A percentile compares a stretch with the other conserved stretches of the same genome.
These are phyloP conservation scores for Lecanicillium sp. DNA, from an alignment of 2,329 filamentous ascomycete genomes.

Conservation along the genomic window DNA sequence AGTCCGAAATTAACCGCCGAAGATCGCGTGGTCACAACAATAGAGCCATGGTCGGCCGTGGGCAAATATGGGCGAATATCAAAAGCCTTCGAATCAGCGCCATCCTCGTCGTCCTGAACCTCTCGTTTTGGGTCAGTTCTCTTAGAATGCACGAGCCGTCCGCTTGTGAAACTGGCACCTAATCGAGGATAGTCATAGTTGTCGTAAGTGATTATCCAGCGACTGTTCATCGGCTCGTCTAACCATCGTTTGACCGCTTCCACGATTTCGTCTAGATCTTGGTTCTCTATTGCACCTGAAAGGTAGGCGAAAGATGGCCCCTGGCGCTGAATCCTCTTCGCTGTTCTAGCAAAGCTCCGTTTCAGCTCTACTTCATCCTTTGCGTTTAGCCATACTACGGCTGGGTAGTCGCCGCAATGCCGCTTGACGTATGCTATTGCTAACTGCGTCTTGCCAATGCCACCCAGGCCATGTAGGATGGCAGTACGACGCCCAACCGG, in stretches of 20 bases:
- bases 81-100: slow-evolving; percentile 10
- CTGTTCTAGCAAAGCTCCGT: slow-evolving; percentile 23
- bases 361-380: slow-evolving; percentile 26
- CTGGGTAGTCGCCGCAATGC: slow-evolving; percentile 26
- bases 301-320: slow-evolving; percentile 17
- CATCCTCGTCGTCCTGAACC: background rate
- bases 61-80: slow-evolving; percentile 25
- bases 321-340: slow-evolving; percentile 19
- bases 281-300: slow-evolving; percentile 13
- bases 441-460: slow-evolving; percentile 39
- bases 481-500: slow-evolving; percentile 12
- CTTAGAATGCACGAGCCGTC: background rate
- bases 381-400: slow-evolving; percentile 35
- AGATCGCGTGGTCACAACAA: slow-evolving; percentile 33
- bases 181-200: slow-evolving; percentile 32
- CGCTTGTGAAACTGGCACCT: slow-evolving; percentile 12
- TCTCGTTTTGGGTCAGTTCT: background rate
- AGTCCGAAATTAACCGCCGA: slow-evolving; percentile 21
- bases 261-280: slow-evolving; percentile 17
- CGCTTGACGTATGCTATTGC: slow-evolving; percentile 26
- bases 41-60: slow-evolving; percentile 27
- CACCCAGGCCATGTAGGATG: slow-evolving; percentile 31
- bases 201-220: slow-evolving; percentile 32
- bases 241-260: slow-evolving; percentile 30
- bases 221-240: slow-evolving; percentile 21